phyloP scores from a whole-genome alignment of 768 basidiomycete genomes.

The Mycena floridula region DNA sequence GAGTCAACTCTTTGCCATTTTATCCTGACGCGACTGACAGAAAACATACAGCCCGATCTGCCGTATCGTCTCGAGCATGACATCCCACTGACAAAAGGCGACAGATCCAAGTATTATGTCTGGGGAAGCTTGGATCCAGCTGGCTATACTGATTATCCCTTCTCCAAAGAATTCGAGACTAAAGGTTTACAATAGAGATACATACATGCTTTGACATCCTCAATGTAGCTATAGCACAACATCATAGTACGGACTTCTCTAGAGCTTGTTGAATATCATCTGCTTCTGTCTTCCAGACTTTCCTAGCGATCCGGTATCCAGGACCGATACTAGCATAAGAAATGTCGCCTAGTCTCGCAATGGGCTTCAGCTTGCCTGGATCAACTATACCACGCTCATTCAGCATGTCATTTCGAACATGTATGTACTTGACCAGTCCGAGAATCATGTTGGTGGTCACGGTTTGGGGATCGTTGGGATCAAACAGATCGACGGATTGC shows the following conservation, averaged over 20 bases:
- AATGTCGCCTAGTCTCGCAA: constrained; percentile 50
- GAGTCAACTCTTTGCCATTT: constrained; percentile 8
- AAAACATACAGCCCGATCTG: constrained; percentile 21
- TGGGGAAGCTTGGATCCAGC: constrained; percentile 8
- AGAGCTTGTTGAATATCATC: constrained; percentile 26
- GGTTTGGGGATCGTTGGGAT: constrained; percentile 27
- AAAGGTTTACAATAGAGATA: too few relatives aligned
- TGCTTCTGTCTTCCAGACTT: constrained; percentile 44
- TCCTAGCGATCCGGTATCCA: constrained; percentile 53
- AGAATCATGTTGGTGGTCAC: constrained; percentile 39
- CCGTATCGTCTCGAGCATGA: constrained; percentile 14
- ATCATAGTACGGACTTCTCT: background rate
- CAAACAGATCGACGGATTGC: constrained; percentile 33
- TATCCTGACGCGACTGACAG: background rate
- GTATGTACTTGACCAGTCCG: constrained; percentile 49
- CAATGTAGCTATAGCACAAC: too few relatives aligned
- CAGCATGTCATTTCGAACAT: constrained; percentile 51
- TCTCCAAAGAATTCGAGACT: constrained; percentile 4
- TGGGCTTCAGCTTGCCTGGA: constrained; percentile 38
- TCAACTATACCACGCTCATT: constrained; percentile 36
- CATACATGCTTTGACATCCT: too few relatives aligned
- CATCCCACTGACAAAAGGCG: constrained; percentile 16
- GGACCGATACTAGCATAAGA: constrained; percentile 33
- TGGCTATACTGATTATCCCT: constrained; percentile 30
- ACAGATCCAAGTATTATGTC: constrained; percentile 14